These are phyloP conservation scores for Athelia psychrophila DNA, from an alignment of 1,284 basidiomycete species.

Conservation along the genomic window DNA sequence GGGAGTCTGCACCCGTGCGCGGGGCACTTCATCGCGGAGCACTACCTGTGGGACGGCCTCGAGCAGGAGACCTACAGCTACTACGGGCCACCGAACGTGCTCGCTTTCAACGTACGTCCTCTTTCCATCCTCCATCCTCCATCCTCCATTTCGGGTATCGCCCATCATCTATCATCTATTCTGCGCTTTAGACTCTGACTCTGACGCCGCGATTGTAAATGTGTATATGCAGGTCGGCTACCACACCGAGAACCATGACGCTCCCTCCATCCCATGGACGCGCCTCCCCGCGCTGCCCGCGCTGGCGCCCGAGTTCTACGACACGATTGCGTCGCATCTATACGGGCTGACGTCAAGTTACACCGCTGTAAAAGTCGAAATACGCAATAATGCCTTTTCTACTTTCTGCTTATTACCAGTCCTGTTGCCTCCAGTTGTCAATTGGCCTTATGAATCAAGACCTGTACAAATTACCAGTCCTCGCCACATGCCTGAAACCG, in stretches of 20 bases:
- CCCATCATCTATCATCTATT: too few species aligned
- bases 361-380: too few species aligned
- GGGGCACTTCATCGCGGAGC: conserved; percentile 97
- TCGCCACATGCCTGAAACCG: too few species aligned
- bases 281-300: too few species aligned
- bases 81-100: conserved; percentile 87
- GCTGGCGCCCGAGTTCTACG: conserved; percentile 96
- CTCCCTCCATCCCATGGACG: conserved; percentile 95
- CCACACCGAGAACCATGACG: conserved; percentile 99
- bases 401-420: too few species aligned
- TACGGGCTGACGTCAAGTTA: conserved; percentile 97
- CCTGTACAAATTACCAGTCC: too few species aligned
- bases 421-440: too few species aligned
- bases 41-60: conserved; percentile 90
- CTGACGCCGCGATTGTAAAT: background rate
- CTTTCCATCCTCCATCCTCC: too few species aligned
- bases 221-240: conserved; percentile 97
- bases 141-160: too few species aligned
- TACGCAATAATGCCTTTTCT: too few species aligned
- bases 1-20: conserved; percentile 94
- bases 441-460: too few species aligned
- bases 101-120: conserved; percentile 88
- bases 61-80: conserved; percentile 97
- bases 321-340: conserved; percentile 80
- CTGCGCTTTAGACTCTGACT: too few species aligned